These are phyloP conservation scores for Phytophthora citrophthora DNA, from an alignment of 352 stramenopile genomes.

Conservation along the genomic window DNA sequence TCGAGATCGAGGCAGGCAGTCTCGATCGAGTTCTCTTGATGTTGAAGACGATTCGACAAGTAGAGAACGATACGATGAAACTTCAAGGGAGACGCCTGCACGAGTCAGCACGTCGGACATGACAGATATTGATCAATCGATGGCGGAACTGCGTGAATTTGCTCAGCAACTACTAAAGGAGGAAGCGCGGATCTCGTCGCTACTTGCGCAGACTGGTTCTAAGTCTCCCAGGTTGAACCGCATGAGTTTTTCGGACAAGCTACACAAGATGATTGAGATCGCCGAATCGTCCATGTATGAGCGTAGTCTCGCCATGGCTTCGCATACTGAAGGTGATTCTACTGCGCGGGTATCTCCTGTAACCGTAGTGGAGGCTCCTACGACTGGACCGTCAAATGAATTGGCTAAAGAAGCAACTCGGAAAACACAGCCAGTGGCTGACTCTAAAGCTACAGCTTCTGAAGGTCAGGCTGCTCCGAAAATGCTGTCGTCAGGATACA, in stretches of 20 bases:
- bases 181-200: conserved; percentile 56
- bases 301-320: conserved; percentile 17
- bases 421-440: conserved; percentile 9
- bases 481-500: conserved; percentile 45
- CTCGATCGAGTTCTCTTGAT: conserved; percentile 12
- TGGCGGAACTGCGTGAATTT: conserved; percentile 66
- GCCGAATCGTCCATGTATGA: conserved; percentile 75
- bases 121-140: conserved; percentile 40
- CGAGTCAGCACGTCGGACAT: conserved; percentile 8
- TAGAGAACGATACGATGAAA: conserved; percentile 13
- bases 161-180: conserved; percentile 65
- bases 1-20: conserved; percentile 13
- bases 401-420: background rate
- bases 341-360: background rate
- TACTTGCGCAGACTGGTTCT: conserved; percentile 50
- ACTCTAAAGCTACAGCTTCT: conserved; percentile 11
- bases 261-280: conserved; percentile 86
- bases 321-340: conserved; percentile 1
- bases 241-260: conserved; percentile 78
- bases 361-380: background rate
- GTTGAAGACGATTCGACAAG: conserved; percentile 1
- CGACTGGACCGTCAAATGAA: background rate
- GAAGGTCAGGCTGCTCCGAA: conserved; percentile 22
- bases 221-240: conserved; percentile 61
- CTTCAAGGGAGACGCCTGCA: background rate